Base-by-base conservation (phyloP, 2,329 filamentous ascomycete species). In the Penicillium griseofulvum region DNA sequence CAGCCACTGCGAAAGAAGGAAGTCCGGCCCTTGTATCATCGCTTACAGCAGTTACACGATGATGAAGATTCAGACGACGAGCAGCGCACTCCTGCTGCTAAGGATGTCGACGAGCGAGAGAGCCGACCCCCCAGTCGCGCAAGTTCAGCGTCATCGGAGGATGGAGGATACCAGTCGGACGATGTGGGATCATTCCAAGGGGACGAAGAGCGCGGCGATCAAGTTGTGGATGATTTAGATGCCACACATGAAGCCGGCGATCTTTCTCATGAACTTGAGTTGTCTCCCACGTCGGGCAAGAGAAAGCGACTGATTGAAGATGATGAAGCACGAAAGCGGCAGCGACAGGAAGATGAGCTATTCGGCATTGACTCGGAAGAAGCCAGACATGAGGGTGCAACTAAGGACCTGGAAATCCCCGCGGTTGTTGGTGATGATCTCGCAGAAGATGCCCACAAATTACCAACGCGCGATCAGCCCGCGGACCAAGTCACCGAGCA, bases 21-120 rank as follows among this genome's bases (percentile, higher is more conserved):
- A 24, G 86, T 91, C 71, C 85, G 91, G 50, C 89, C 90, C 7
- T 81, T 97, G 17, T 91, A 96, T 70, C 88, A 96, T 74, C 84
- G 87, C 33, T 80, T 94, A 58, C 83, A 88, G 61, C 83, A 87
- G 61, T 83, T 88, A 68, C 89, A 88, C 59, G 87, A 90, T 39
- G 89, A 88, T 36, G 82, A 82, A n/a, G 90, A 97, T 70, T 95
- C 91, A 0, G 92, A 96, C 61, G 92, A 95, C 62, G 91, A 97
- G 60, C 83, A 83, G 44, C 76, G 81, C 47, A 87, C 83, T 33
- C 85, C 88, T 12, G 74, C 87, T 46, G 84, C 83, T 12, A 82
- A 87, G 43, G 91, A 92, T 69, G 95, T 90, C 0, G 92, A 96
- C 69, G 92, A 94, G 61, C 86, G 86, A 33, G 92, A 94, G 57